Evolutionary conservation across 1,284 basidiomycete genomes (phyloP), one percentile per base, ranked within the genome.

Genomic region (Bondarzewia mesenterica): DNA sequence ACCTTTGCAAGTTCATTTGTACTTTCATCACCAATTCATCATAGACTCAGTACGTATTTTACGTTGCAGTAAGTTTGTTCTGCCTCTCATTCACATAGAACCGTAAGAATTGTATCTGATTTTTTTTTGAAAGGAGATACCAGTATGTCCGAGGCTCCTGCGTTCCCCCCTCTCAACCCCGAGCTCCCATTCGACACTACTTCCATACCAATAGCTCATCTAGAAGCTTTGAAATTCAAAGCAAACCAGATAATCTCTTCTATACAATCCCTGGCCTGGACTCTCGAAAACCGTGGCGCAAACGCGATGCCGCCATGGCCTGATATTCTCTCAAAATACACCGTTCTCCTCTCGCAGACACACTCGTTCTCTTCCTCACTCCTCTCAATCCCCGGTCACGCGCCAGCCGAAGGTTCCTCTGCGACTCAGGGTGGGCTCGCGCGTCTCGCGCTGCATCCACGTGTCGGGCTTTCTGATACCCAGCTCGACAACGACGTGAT

Each of bases 251-350:
- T 89, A 27, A 77, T 87, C 44, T 85, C 88, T 46, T 85, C 83
- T 5, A 83, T 89, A 15, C 69, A 78, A 48, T 67, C 70, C 0
- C 69, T 89, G 2, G 79, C 80, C 47, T 69, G 75, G 38, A 81
- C 75, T 4, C 68, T 89, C 52, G 82, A 87, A 52, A 70, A 66
- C 3, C 72, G 74, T 7, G 72, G 78, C 39, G 72, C 71, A 43
- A 67, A 64, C 14, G 57, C 56, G 20, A 85, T 88, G 77, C 80
- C 80, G 2, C 64, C 83, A 7, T 89, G 88, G 88, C 87, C 86
- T 1, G 87, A 89, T 57, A 78, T 90, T 44, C 71, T 89, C 44
- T 80, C 83, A 16, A 89, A 88, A 67, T 90, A 89, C 74, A 89
- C 82, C 56, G 72, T 87, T 50, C 72, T 90, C 23, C 74, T 90